Percentiles rank a stretch among this genome's conserved stretches.
Evolutionary conservation across 129 eudicot species (phyloP).

Genomic region (Sambucus nigra): DNA sequence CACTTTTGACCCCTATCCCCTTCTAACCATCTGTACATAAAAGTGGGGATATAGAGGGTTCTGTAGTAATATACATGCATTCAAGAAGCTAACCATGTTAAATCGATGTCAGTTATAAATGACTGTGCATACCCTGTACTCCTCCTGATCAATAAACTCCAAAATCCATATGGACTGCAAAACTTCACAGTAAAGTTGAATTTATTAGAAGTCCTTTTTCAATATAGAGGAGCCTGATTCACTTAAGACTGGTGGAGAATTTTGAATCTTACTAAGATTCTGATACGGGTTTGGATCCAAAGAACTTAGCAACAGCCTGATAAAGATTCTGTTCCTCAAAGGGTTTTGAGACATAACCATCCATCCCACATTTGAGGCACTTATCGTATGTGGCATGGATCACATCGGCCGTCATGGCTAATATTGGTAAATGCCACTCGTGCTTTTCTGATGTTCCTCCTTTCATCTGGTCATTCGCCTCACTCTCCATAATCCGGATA

Average conservation of each 20-base stretch:
- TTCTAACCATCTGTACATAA: constrained; percentile 11
- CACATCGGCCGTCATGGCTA: constrained; percentile 95
- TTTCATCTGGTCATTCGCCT: constrained; percentile 27
- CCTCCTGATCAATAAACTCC: constrained; percentile 12
- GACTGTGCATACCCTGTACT: background rate
- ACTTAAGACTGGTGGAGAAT: constrained; percentile 30
- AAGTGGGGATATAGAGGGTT: background rate
- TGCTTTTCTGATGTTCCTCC: constrained; percentile 11
- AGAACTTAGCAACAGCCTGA: constrained; percentile 71
- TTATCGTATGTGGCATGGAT: constrained; percentile 78
- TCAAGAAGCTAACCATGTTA: constrained; percentile 6
- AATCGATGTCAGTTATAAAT: constrained; percentile 2
- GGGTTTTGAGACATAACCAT: constrained; percentile 80
- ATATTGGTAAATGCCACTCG: constrained; percentile 59
- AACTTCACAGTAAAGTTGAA: too few species aligned
- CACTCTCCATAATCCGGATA: constrained; percentile 52
- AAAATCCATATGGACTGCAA: too few species aligned
- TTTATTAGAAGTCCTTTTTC: too few species aligned
- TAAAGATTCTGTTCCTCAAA: constrained; percentile 78
- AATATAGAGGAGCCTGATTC: too few species aligned
- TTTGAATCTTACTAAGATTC: background rate
- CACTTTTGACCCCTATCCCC: constrained; percentile 10
- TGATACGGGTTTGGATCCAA: constrained; percentile 35
- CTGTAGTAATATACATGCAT: constrained; percentile 2
- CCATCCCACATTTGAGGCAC: constrained; percentile 71